Evolutionary conservation across 1,284 basidiomycete genomes (phyloP).

Genomic region (Heliocybe sulcata): DNA sequence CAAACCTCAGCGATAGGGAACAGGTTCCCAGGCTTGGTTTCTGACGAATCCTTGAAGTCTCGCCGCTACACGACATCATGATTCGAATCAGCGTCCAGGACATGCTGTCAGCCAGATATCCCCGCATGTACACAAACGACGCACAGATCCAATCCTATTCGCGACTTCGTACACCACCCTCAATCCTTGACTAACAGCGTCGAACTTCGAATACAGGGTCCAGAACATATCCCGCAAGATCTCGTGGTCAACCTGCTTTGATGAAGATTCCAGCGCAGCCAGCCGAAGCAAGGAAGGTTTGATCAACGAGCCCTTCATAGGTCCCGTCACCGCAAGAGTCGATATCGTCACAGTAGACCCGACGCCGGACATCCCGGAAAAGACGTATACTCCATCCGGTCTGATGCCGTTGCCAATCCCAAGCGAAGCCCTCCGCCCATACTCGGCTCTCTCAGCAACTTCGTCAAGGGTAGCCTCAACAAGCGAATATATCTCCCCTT

Average conservation of each 20-base stretch:
- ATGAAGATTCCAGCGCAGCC: constrained; percentile 71
- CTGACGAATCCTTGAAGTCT: constrained; percentile 81
- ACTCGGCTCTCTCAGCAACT: constrained; percentile 83
- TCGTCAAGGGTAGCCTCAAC: constrained; percentile 89
- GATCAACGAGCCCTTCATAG: constrained; percentile 7
- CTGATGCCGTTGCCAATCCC: constrained; percentile 10
- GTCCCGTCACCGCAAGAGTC: constrained; percentile 5
- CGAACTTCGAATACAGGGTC: constrained; percentile 95
- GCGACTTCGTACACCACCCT: constrained; percentile 90
- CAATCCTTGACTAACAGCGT: constrained; percentile 92
- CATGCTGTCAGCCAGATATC: constrained; percentile 1
- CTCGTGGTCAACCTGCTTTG: constrained; percentile 75
- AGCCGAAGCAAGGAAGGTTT: constrained; percentile 43
- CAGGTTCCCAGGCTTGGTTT: constrained; percentile 59
- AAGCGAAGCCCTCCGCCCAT: constrained; percentile 50
- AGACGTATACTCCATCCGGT: constrained; percentile 35
- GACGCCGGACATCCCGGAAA: constrained; percentile 19
- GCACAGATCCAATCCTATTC: constrained; percentile 79
- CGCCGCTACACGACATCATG: constrained; percentile 48
- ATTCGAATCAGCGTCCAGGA: not conserved
- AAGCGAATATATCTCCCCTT: constrained; percentile 79
- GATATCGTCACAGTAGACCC: not conserved
- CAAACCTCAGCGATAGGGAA: constrained; percentile 91
- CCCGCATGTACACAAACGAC: constrained; percentile 18
- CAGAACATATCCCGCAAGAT: constrained; percentile 93